phyloP scores from a whole-genome alignment of 805 yeast genomes.

The Suhomyces canberraensis region DNA sequence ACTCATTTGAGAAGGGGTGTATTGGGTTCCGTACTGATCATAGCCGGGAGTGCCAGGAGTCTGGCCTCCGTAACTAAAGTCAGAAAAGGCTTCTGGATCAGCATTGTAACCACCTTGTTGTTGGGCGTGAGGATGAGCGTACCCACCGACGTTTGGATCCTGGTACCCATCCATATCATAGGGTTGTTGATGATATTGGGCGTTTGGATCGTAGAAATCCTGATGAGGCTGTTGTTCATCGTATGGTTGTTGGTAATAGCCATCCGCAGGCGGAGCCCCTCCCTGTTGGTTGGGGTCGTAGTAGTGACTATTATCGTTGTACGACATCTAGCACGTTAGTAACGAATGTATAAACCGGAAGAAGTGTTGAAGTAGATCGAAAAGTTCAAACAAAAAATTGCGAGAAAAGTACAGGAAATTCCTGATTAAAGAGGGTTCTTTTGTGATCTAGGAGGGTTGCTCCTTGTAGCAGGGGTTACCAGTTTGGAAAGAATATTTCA shows the following conservation, averaged over 20 bases:
- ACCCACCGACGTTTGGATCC: slow-evolving; percentile 23
- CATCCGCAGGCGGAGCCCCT: slow-evolving; percentile 28
- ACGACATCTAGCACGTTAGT: slow-evolving; percentile 49
- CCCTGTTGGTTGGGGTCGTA: slow-evolving; percentile 28
- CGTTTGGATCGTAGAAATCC: slow-evolving; percentile 51
- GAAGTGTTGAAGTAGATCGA: slow-evolving; percentile 1
- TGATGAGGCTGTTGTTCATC: slow-evolving; percentile 37
- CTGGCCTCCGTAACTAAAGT: slow-evolving; percentile 59
- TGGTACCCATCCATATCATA: slow-evolving; percentile 48
- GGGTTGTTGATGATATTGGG: slow-evolving; percentile 49
- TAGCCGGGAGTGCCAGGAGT: slow-evolving; percentile 62
- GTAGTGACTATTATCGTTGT: slow-evolving; percentile 53
- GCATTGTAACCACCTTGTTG: slow-evolving; percentile 33
- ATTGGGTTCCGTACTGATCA: slow-evolving; percentile 66
- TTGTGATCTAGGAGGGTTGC: slow-evolving; percentile 4
- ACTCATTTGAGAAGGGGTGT: slow-evolving; percentile 84
- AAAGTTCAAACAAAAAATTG: background rate
- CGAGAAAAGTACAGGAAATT: slow-evolving; percentile 5
- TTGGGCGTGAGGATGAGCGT: slow-evolving; percentile 53
- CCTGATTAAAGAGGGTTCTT: slow-evolving; percentile 4
- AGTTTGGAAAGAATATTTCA: slow-evolving; percentile 2
- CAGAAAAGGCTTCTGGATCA: slow-evolving; percentile 64
- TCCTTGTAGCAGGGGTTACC: slow-evolving; percentile 2
- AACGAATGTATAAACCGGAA: slow-evolving; percentile 7
- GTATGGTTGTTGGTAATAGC: slow-evolving; percentile 41